Evolutionary conservation across 768 basidiomycete genomes (phyloP).

Genomic region (Galerina sulciceps): DNA sequence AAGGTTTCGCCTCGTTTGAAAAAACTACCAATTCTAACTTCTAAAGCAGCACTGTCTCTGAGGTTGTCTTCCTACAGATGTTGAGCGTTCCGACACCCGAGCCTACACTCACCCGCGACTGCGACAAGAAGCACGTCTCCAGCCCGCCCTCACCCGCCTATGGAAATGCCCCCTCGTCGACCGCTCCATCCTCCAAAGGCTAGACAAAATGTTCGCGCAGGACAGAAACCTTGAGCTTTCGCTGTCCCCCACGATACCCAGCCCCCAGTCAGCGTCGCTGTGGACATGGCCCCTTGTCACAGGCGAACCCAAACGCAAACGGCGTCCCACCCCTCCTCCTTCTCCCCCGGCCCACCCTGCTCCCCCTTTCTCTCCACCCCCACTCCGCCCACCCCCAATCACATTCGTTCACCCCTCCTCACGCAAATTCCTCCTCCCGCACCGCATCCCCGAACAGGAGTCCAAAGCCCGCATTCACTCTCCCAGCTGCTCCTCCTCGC

Average conservation of each 20-base stretch:
- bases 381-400: too few relatives aligned
- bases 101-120: too few relatives aligned
- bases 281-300: constrained; percentile 15
- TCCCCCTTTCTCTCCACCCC: too few relatives aligned
- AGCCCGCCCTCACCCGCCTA: not conserved
- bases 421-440: constrained; percentile 48
- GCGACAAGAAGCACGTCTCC: not conserved
- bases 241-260: not conserved
- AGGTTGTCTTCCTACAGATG: too few relatives aligned
- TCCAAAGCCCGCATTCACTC: constrained; percentile 63
- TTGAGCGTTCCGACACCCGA: too few relatives aligned
- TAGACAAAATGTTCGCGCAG: constrained; percentile 19
- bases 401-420: too few relatives aligned
- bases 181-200: constrained; percentile 16
- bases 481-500: constrained; percentile 55
- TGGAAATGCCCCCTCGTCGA: constrained; percentile 23
- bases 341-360: too few relatives aligned
- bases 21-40: too few relatives aligned
- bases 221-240: not conserved
- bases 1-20: too few relatives aligned
- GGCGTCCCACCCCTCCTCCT: not conserved
- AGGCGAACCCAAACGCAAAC: constrained; percentile 1
- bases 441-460: constrained; percentile 59
- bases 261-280: not conserved
- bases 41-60: too few relatives aligned